Conservation (phyloP, 805 yeast species). For the Kuraishia molischiana region DNA sequence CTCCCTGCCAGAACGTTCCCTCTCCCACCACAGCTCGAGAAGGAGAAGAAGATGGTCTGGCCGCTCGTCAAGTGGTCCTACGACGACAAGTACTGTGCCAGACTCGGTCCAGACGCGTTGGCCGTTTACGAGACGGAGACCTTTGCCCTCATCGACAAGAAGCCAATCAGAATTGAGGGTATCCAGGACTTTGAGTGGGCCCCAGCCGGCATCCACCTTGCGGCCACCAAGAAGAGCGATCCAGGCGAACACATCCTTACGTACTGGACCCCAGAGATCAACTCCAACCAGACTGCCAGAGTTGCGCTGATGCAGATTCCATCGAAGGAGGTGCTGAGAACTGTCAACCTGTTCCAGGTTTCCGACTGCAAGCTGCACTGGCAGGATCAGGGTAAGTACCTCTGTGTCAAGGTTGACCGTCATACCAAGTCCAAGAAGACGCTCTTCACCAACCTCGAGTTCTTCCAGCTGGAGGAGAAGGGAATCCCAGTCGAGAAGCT, state of each 20-base stretch:
- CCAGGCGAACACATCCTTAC: slow-evolving; percentile 62
- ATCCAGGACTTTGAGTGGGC: slow-evolving; percentile 91
- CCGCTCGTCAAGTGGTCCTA: slow-evolving; percentile 94
- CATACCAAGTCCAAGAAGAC: slow-evolving; percentile 95
- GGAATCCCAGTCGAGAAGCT: slow-evolving; percentile 92
- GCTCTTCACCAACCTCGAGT: slow-evolving; percentile 81
- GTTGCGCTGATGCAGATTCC: slow-evolving; percentile 87
- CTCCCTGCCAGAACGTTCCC: slow-evolving; percentile 86
- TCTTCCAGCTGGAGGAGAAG: slow-evolving; percentile 78
- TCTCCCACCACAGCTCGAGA: slow-evolving; percentile 63
- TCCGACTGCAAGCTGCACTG: slow-evolving; percentile 84
- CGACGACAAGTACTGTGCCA: slow-evolving; percentile 89
- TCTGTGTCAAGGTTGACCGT: slow-evolving; percentile 94
- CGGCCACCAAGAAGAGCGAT: slow-evolving; percentile 37
- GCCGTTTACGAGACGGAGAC: slow-evolving; percentile 77
- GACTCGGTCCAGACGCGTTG: slow-evolving; percentile 87
- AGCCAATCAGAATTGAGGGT: slow-evolving; percentile 73
- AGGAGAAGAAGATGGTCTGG: slow-evolving; percentile 73
- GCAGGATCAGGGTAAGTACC: slow-evolving; percentile 78
- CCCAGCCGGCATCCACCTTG: slow-evolving; percentile 72
- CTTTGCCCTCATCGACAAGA: slow-evolving; percentile 79
- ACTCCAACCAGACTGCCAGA: slow-evolving; percentile 83
- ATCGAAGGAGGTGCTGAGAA: slow-evolving; percentile 72
- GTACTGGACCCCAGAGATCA: slow-evolving; percentile 94
- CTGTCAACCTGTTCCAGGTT: slow-evolving; percentile 91